Conservation (phyloP, 2,329 filamentous ascomycete genomes). For the Colletotrichum sp. region DNA sequence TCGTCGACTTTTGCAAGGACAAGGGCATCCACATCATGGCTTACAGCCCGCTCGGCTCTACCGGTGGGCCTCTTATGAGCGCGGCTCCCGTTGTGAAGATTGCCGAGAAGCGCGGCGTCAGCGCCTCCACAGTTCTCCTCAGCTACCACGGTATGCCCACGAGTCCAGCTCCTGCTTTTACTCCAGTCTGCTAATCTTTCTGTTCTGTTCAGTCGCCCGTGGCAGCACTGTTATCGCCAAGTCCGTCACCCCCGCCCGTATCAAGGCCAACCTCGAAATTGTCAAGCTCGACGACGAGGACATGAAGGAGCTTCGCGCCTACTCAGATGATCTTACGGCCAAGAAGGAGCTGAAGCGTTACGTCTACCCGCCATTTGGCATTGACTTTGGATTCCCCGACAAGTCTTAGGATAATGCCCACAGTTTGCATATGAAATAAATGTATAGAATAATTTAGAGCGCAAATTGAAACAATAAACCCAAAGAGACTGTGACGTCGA, state of each 20-base stretch:
- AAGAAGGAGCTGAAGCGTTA: slow-evolving; percentile 63
- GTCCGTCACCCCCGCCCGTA: slow-evolving; percentile 71
- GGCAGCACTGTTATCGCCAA: slow-evolving; percentile 76
- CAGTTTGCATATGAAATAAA: not conserved
- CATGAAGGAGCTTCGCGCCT: slow-evolving; percentile 59
- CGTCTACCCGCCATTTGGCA: slow-evolving; percentile 72
- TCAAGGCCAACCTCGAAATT: slow-evolving; percentile 72
- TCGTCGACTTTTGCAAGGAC: slow-evolving; percentile 70
- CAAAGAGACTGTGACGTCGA: not conserved
- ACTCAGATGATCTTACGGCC: slow-evolving; percentile 54
- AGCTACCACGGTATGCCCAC: slow-evolving; percentile 71
- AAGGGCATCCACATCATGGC: slow-evolving; percentile 76
- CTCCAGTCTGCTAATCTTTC: not conserved
- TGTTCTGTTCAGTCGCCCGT: slow-evolving; percentile 58
- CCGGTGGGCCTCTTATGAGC: slow-evolving; percentile 67
- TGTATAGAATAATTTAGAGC: not conserved
- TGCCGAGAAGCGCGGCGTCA: slow-evolving; percentile 66
- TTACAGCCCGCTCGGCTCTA: slow-evolving; percentile 71
- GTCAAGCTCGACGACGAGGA: slow-evolving; percentile 70
- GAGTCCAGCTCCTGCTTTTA: not conserved
- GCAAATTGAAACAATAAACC: not conserved
- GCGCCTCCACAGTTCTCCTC: slow-evolving; percentile 67
- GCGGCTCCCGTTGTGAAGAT: slow-evolving; percentile 68
- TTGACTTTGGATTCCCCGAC: slow-evolving; percentile 77
- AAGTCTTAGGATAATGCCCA: slow-evolving; percentile 43